Evolutionary conservation across 805 yeast species (phyloP).

Genomic region (Cyberlindnera veronae): DNA sequence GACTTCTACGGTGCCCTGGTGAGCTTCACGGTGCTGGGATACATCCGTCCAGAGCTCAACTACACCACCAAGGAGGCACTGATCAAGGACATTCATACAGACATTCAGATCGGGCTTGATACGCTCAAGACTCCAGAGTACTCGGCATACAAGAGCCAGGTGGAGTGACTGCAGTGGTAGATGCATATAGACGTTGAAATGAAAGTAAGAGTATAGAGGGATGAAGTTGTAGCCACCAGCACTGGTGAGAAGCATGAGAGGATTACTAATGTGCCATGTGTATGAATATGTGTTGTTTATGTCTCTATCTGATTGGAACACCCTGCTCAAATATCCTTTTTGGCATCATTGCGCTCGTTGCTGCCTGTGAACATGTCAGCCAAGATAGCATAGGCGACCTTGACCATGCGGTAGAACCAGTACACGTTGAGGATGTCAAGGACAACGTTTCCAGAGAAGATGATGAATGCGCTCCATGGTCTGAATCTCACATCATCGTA

Average conservation of each 20-base stretch:
- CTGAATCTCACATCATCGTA: constrained; percentile 42
- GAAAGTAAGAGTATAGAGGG: too few relatives aligned
- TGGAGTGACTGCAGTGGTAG: constrained; percentile 3
- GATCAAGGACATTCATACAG: constrained; percentile 77
- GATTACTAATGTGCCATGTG: too few relatives aligned
- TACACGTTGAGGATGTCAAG: constrained; percentile 61
- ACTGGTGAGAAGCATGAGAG: too few relatives aligned
- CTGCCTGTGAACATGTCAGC: constrained; percentile 27
- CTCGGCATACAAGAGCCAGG: constrained; percentile 26
- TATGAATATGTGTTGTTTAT: too few relatives aligned
- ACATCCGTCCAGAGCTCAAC: constrained; percentile 85
- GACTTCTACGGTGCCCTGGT: constrained; percentile 83
- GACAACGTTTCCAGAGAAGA: constrained; percentile 44
- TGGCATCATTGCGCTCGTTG: constrained; percentile 23
- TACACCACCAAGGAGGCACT: constrained; percentile 80
- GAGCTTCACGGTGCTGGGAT: constrained; percentile 73
- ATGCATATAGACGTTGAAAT: background rate
- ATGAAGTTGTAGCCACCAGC: too few relatives aligned
- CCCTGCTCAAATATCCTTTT: constrained; percentile 27
- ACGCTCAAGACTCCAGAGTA: constrained; percentile 45
- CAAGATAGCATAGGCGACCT: constrained; percentile 50
- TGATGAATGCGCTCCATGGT: constrained; percentile 32
- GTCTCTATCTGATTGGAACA: too few relatives aligned
- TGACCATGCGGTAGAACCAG: constrained; percentile 81
- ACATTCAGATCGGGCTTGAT: constrained; percentile 63